These are phyloP conservation scores for Zalaria obscura DNA, from an alignment of 2,329 filamentous ascomycete genomes.

Conservation along the genomic window DNA sequence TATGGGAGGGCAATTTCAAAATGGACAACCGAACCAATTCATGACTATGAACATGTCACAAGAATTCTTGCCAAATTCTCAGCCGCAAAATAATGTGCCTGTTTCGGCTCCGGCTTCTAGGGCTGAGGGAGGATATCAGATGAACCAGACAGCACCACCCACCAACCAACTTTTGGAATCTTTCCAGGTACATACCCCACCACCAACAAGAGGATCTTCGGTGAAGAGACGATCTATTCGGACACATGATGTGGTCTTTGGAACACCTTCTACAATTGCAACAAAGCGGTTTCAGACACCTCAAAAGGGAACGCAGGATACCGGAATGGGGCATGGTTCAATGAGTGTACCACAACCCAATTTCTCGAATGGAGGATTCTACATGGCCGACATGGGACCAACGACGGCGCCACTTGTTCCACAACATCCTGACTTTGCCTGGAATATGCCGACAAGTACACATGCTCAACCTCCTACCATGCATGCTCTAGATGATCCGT, in stretches of 20 bases:
- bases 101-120: too few relatives aligned
- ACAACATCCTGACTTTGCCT: neutral
- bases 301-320: neutral
- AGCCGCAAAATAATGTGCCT: too few relatives aligned
- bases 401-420: neutral
- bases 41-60: slow-evolving; percentile 10
- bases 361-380: too few relatives aligned
- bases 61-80: neutral
- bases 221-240: slow-evolving; percentile 28
- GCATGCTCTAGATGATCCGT: neutral
- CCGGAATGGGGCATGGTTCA: too few relatives aligned
- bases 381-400: too few relatives aligned
- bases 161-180: slow-evolving; percentile 46
- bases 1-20: neutral
- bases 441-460: too few relatives aligned
- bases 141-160: slow-evolving; percentile 18
- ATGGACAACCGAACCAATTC: slow-evolving; percentile 30
- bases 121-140: too few relatives aligned
- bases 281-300: slow-evolving; percentile 10
- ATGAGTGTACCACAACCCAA: too few relatives aligned
- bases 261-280: slow-evolving; percentile 24
- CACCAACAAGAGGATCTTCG: slow-evolving; percentile 41
- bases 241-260: slow-evolving; percentile 9
- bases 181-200: slow-evolving; percentile 48
- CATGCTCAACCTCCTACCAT: neutral